These are phyloP conservation scores for Gymnopilus dilepis DNA, from an alignment of 768 basidiomycete species.

Conservation along the genomic window DNA sequence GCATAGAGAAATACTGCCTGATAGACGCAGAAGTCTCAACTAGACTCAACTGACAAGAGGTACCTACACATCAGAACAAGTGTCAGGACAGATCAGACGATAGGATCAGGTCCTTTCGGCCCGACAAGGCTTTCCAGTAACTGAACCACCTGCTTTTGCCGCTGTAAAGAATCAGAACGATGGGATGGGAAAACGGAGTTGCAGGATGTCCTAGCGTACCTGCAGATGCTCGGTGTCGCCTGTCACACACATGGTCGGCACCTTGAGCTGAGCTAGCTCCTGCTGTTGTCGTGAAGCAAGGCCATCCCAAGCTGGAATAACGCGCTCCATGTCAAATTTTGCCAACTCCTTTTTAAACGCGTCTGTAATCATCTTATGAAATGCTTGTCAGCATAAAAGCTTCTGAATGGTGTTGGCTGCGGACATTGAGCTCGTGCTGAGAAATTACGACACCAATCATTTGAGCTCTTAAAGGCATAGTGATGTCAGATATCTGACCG, in stretches of 20 bases:
- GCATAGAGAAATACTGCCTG: neutral
- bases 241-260: constrained; percentile 77
- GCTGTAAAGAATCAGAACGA: constrained; percentile 40
- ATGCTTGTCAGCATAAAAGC: neutral
- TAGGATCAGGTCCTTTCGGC: constrained; percentile 15
- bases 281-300: constrained; percentile 75
- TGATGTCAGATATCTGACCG: neutral
- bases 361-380: constrained; percentile 63
- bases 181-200: neutral
- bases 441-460: constrained; percentile 70
- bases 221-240: constrained; percentile 53
- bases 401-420: constrained; percentile 24
- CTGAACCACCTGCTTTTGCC: constrained; percentile 72
- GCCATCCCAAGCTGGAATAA: constrained; percentile 76
- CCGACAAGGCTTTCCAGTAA: constrained; percentile 64
- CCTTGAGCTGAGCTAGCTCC: constrained; percentile 58
- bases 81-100: neutral
- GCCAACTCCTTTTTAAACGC: constrained; percentile 67
- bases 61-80: neutral
- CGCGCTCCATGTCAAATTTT: constrained; percentile 73
- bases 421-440: constrained; percentile 71
- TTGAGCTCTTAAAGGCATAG: constrained; percentile 51
- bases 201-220: constrained; percentile 44
- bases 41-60: neutral
- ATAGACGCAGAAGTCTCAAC: neutral